Conservation (phyloP, 176 grass and related monocot species). For the bread wheat (Triticum aestivum) region IWGSC_CS_RefSeq_v2.1 NC_057798.1:26636811-26637310, state of each 20-base stretch:
- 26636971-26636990: background rate
- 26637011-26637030: background rate
- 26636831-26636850: too few species aligned
- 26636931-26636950: too few species aligned
- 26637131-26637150: background rate
- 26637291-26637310: background rate
- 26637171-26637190: background rate
- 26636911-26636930: too few species aligned
- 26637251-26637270: background rate
- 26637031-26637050: background rate
- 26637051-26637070: background rate
- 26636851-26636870: too few species aligned
- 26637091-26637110: background rate
- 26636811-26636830: too few species aligned
- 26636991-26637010: background rate
- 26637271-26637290: background rate
- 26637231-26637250: background rate
- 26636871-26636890: too few species aligned
- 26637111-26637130: background rate
- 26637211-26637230: background rate
- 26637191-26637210: background rate
- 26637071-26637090: background rate
- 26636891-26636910: too few species aligned
- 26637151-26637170: background rate
- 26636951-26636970: too few species aligned